Conservation (phyloP, 2,329 filamentous ascomycete genomes). For the Beauveria asiatica region DNA sequence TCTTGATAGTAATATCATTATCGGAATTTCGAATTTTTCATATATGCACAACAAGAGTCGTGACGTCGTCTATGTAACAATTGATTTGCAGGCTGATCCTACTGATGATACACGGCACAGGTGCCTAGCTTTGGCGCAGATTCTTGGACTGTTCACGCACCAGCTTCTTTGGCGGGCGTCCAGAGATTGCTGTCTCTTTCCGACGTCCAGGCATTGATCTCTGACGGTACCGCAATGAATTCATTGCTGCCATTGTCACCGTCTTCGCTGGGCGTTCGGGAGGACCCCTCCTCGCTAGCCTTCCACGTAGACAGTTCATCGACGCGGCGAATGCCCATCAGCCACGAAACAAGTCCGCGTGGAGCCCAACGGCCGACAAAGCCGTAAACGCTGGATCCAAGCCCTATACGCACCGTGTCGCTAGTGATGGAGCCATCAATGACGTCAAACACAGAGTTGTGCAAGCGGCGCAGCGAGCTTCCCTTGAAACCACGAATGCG, state of each 20-base stretch:
- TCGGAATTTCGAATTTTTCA: not conserved
- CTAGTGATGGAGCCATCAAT: constrained; percentile 57
- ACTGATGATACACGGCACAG: constrained; percentile 11
- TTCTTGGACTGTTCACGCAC: not conserved
- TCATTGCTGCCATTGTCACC: constrained; percentile 30
- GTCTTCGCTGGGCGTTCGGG: constrained; percentile 28
- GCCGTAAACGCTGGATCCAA: constrained; percentile 76
- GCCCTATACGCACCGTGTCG: constrained; percentile 67
- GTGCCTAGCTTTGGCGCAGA: not conserved
- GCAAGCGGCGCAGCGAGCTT: constrained; percentile 67
- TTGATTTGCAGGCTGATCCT: constrained; percentile 17
- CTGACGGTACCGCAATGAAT: constrained; percentile 42
- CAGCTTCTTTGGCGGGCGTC: constrained; percentile 22
- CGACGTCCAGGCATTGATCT: constrained; percentile 33
- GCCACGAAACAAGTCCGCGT: constrained; percentile 73
- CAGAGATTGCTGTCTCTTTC: constrained; percentile 37
- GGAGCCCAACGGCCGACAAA: constrained; percentile 78
- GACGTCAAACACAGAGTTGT: constrained; percentile 85
- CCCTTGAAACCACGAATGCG: constrained; percentile 54
- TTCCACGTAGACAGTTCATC: constrained; percentile 49
- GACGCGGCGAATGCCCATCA: constrained; percentile 71
- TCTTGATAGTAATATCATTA: not conserved
- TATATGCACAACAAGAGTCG: constrained; percentile 20
- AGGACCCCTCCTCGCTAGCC: constrained; percentile 30
- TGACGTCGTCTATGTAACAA: constrained; percentile 23